These are phyloP conservation scores for Murraya koenigii DNA, from an alignment of 345 rosid genomes.

Conservation along the genomic window DNA sequence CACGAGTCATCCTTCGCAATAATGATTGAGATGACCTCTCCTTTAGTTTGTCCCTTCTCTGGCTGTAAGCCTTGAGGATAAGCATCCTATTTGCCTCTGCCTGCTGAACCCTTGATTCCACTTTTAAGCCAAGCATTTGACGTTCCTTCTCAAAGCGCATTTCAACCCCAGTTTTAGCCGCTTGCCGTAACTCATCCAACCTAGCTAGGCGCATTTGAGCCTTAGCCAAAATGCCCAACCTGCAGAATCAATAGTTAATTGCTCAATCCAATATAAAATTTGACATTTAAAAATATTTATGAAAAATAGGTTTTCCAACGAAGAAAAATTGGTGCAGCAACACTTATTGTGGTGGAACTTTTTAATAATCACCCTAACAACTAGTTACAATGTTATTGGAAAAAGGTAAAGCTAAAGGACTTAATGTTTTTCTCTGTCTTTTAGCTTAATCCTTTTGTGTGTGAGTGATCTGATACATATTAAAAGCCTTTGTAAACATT, in stretches of 20 bases:
- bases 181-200: slow-evolving; percentile 89
- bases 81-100: slow-evolving; percentile 94
- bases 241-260: slow-evolving; percentile 21
- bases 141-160: slow-evolving; percentile 73
- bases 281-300: background rate
- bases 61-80: slow-evolving; percentile 66
- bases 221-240: slow-evolving; percentile 74
- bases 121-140: slow-evolving; percentile 77
- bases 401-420: background rate
- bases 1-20: slow-evolving; percentile 70
- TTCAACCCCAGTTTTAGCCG: slow-evolving; percentile 77
- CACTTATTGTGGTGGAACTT: background rate
- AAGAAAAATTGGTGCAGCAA: background rate
- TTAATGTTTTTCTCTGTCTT: background rate
- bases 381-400: no score
- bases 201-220: slow-evolving; percentile 83
- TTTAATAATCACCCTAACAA: background rate
- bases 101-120: slow-evolving; percentile 74
- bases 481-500: background rate
- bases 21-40: slow-evolving; percentile 88
- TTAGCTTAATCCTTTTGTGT: background rate
- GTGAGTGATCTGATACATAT: background rate
- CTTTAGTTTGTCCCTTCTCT: slow-evolving; percentile 65
- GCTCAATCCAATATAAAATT: background rate
- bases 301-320: background rate